Evolutionary conservation across 805 yeast species (phyloP).

Genomic region (Spencermartinsiella europaea): DNA sequence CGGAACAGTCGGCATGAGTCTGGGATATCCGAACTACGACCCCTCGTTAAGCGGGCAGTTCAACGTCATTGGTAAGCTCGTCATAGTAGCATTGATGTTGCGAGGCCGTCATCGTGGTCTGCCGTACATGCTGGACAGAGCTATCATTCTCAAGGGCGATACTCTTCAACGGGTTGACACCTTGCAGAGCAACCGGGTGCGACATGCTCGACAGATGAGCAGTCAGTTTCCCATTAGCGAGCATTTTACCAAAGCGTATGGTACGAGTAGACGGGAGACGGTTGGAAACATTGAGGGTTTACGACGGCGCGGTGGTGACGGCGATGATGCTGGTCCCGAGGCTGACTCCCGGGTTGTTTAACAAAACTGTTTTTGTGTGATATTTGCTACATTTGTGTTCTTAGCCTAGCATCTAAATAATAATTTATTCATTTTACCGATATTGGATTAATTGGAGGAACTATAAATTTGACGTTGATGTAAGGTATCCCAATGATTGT

Average conservation of each 20-base stretch:
- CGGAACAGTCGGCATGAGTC: slow-evolving; percentile 90
- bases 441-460: too few species aligned
- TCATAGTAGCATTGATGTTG: slow-evolving; percentile 82
- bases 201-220: slow-evolving; percentile 13
- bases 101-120: slow-evolving; percentile 96
- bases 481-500: too few species aligned
- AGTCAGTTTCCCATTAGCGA: slow-evolving; percentile 14
- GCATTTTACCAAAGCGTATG: not conserved
- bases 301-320: not conserved
- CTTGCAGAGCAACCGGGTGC: slow-evolving; percentile 15
- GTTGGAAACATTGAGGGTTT: not conserved
- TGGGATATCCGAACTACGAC: slow-evolving; percentile 68
- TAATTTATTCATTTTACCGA: too few species aligned
- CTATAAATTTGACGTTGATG: too few species aligned
- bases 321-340: not conserved
- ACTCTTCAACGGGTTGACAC: slow-evolving; percentile 30
- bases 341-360: too few species aligned
- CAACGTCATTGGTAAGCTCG: slow-evolving; percentile 67
- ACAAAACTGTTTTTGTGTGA: too few species aligned
- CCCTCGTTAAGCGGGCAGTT: slow-evolving; percentile 74
- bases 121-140: slow-evolving; percentile 90
- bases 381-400: too few species aligned
- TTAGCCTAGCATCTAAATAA: too few species aligned
- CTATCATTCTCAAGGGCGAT: slow-evolving; percentile 77
- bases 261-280: not conserved